A percentile compares a stretch with the other conserved stretches of the same genome.
Evolutionary conservation across 1,284 basidiomycete genomes (phyloP).

Genomic region (Phenoliferia sp.): DNA sequence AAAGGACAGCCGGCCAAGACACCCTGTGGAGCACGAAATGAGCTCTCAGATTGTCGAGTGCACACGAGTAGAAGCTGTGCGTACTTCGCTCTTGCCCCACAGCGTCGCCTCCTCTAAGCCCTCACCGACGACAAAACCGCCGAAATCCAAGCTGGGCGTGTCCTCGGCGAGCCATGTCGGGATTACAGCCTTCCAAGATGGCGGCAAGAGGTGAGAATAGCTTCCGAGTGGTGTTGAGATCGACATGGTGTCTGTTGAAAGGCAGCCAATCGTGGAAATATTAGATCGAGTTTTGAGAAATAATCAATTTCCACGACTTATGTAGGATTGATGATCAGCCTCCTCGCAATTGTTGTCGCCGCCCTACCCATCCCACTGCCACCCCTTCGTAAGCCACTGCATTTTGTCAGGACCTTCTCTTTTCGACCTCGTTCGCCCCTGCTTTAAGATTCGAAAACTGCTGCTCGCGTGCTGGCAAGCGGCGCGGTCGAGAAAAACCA

Average conservation of each 20-base stretch:
- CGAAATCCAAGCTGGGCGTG: constrained; percentile 94
- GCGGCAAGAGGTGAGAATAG: constrained; percentile 67
- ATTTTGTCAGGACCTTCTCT: too few species aligned
- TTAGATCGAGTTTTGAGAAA: background rate
- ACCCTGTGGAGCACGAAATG: constrained; percentile 47
- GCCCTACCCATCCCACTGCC: too few species aligned
- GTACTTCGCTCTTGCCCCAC: constrained; percentile 65
- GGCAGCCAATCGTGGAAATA: background rate
- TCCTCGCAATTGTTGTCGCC: too few species aligned
- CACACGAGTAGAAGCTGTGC: too few species aligned
- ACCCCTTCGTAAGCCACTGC: too few species aligned
- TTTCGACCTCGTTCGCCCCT: too few species aligned
- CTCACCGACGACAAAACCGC: constrained; percentile 95
- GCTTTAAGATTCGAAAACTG: too few species aligned
- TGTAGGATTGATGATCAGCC: too few species aligned
- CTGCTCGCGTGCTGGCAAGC: too few species aligned
- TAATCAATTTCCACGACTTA: background rate
- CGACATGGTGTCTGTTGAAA: background rate
- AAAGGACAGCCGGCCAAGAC: constrained; percentile 94
- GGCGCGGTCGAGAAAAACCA: too few species aligned
- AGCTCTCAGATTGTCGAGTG: background rate
- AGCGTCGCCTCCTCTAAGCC: constrained; percentile 78
- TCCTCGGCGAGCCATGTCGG: constrained; percentile 85
- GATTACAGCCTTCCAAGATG: constrained; percentile 81
- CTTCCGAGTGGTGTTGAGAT: constrained; percentile 27